These are phyloP conservation scores for Exsudoporus floridanus DNA, from an alignment of 1,284 basidiomycete genomes.

Conservation along the genomic window DNA sequence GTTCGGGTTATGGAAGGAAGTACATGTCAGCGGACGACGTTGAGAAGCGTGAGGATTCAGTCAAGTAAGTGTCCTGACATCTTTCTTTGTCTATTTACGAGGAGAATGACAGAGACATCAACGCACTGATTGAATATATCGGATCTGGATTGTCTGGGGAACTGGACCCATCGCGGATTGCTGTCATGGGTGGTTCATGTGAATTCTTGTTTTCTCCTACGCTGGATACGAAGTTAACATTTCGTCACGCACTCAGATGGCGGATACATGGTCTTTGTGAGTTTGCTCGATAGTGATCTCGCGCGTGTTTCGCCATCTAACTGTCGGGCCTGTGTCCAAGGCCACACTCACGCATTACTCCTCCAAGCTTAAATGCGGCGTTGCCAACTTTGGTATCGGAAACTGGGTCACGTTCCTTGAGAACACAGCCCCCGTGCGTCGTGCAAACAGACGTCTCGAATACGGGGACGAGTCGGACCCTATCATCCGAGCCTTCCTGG, in stretches of 20 bases:
- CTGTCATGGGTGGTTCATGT: slow-evolving; percentile 42
- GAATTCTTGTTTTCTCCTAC: slow-evolving; percentile 1
- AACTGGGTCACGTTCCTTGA: slow-evolving; percentile 39
- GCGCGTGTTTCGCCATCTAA: slow-evolving; percentile 4
- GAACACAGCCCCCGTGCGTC: slow-evolving; percentile 38
- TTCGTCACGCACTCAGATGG: slow-evolving; percentile 25
- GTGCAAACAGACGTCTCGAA: slow-evolving; percentile 34
- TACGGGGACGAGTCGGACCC: slow-evolving; percentile 40
- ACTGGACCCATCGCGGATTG: slow-evolving; percentile 34
- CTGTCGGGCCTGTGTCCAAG: slow-evolving; percentile 10
- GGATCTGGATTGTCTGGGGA: slow-evolving; percentile 29
- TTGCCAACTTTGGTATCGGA: slow-evolving; percentile 40
- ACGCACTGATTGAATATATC: slow-evolving; percentile 36
- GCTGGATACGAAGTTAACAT: neutral
- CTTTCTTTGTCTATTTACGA: slow-evolving; percentile 3
- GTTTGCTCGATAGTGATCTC: slow-evolving; percentile 5
- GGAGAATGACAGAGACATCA: slow-evolving; percentile 32
- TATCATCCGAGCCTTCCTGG: slow-evolving; percentile 34
- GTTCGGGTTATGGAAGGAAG: slow-evolving; percentile 39
- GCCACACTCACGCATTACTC: slow-evolving; percentile 40
- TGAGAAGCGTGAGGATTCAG: slow-evolving; percentile 40
- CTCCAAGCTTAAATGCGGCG: slow-evolving; percentile 36
- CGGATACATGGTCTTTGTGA: slow-evolving; percentile 40
- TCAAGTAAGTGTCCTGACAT: slow-evolving; percentile 28
- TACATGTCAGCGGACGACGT: slow-evolving; percentile 40